Conservation (phyloP, 495 filamentous ascomycete species). For the Bryoglossum gracile region DNA sequence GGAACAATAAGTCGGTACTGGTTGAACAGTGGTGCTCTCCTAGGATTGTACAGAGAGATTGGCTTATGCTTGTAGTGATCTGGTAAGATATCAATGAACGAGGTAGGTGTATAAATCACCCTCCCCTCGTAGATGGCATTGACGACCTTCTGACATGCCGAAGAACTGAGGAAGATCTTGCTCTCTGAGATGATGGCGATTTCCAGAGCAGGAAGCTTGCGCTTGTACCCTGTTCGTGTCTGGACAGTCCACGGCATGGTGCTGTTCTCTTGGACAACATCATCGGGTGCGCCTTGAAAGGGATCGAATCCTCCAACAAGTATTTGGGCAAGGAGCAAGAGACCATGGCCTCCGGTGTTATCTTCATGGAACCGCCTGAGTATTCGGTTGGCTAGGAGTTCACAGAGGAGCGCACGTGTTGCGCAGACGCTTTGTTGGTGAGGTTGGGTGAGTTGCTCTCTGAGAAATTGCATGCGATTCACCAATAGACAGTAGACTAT, state of each 20-base stretch:
- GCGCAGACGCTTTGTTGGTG: constrained; percentile 64
- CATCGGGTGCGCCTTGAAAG: constrained; percentile 53
- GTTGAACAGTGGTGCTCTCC: constrained; percentile 58
- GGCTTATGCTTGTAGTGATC: constrained; percentile 67
- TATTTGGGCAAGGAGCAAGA: constrained; percentile 63
- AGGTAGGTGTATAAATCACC: constrained; percentile 62
- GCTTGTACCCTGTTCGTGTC: constrained; percentile 42
- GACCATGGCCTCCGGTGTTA: constrained; percentile 48
- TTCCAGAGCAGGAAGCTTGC: constrained; percentile 60
- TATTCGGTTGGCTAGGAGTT: constrained; percentile 58
- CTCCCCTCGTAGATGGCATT: constrained; percentile 62
- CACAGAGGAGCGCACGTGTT: constrained; percentile 60
- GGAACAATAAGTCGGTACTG: constrained; percentile 70
- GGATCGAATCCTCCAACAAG: constrained; percentile 66
- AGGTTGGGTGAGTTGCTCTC: constrained; percentile 55
- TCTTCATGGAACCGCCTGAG: constrained; percentile 62
- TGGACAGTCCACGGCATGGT: constrained; percentile 37
- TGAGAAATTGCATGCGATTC: constrained; percentile 60
- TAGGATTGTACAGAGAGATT: constrained; percentile 62
- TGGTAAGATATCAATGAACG: constrained; percentile 63
- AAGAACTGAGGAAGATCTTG: constrained; percentile 57
- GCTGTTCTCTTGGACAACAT: constrained; percentile 43
- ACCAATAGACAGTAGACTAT: constrained; percentile 64
- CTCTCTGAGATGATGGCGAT: constrained; percentile 64
- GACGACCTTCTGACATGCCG: constrained; percentile 63